Conservation (phyloP, 1,284 basidiomycete species). For the Tilletia horrida region DNA sequence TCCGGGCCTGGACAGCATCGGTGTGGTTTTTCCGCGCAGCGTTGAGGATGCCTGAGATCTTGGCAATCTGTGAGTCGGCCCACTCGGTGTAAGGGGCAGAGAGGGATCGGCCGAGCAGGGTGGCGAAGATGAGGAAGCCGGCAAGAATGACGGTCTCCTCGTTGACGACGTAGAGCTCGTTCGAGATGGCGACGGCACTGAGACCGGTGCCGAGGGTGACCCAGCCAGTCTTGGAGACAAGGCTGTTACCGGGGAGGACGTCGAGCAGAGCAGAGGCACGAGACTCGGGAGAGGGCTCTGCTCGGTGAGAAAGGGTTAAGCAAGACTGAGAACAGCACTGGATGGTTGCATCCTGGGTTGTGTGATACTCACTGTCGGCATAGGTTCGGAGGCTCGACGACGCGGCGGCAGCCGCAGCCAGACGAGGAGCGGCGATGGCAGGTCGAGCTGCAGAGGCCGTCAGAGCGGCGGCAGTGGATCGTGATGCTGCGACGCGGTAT, state of each 20-base stretch:
- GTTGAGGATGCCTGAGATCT: constrained; percentile 78
- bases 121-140: constrained; percentile 75
- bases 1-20: constrained; percentile 85
- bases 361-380: constrained; percentile 39
- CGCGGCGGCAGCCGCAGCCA: constrained; percentile 13
- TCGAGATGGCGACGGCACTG: constrained; percentile 87
- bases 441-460: neutral
- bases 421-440: constrained; percentile 4
- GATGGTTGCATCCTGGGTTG: neutral
- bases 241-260: constrained; percentile 82
- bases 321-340: neutral
- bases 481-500: constrained; percentile 16
- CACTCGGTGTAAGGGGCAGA: constrained; percentile 87
- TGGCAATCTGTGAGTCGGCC: constrained; percentile 65
- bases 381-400: constrained; percentile 35
- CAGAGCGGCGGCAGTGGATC: constrained; percentile 2
- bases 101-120: constrained; percentile 74
- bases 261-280: constrained; percentile 88
- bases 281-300: constrained; percentile 65
- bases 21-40: constrained; percentile 84
- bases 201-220: constrained; percentile 86
- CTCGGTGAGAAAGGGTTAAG: neutral
- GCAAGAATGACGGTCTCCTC: constrained; percentile 66
- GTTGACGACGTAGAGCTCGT: constrained; percentile 96
- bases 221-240: constrained; percentile 88